Evolutionary conservation across 768 basidiomycete species (phyloP).

Genomic region (Mycena metata): DNA sequence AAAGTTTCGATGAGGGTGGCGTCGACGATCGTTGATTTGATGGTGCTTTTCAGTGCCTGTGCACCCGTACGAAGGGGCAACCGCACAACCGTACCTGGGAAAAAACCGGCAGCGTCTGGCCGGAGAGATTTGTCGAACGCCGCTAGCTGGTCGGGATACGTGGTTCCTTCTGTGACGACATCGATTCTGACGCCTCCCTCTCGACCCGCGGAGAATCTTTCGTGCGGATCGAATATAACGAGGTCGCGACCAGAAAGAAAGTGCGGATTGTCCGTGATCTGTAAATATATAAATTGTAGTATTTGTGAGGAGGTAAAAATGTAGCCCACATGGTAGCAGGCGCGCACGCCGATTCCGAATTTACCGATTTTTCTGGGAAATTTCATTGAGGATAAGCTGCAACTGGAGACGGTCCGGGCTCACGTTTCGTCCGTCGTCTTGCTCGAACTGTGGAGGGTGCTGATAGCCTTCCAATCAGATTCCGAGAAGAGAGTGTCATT

Average conservation of each 20-base stretch:
- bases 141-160: constrained; percentile 41
- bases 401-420: not conserved
- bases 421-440: constrained; percentile 47
- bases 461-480: constrained; percentile 46
- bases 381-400: not conserved
- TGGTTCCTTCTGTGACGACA: constrained; percentile 18
- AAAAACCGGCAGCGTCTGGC: constrained; percentile 13
- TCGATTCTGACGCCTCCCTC: constrained; percentile 39
- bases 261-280: constrained; percentile 51
- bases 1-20: constrained; percentile 36
- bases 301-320: not conserved
- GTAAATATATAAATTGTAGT: not conserved
- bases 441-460: constrained; percentile 46
- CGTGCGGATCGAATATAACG: constrained; percentile 49
- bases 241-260: constrained; percentile 45
- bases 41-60: constrained; percentile 32
- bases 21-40: constrained; percentile 32
- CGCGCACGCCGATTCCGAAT: constrained; percentile 48
- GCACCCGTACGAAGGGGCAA: constrained; percentile 45
- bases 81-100: constrained; percentile 45
- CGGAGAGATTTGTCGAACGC: constrained; percentile 37
- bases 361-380: constrained; percentile 47
- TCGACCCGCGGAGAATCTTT: constrained; percentile 25
- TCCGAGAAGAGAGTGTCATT: constrained; percentile 47
- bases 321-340: constrained; percentile 47